These are phyloP conservation scores for Melaleuca alternifolia DNA, from an alignment of 345 rosid genomes.

Conservation along the genomic window DNA sequence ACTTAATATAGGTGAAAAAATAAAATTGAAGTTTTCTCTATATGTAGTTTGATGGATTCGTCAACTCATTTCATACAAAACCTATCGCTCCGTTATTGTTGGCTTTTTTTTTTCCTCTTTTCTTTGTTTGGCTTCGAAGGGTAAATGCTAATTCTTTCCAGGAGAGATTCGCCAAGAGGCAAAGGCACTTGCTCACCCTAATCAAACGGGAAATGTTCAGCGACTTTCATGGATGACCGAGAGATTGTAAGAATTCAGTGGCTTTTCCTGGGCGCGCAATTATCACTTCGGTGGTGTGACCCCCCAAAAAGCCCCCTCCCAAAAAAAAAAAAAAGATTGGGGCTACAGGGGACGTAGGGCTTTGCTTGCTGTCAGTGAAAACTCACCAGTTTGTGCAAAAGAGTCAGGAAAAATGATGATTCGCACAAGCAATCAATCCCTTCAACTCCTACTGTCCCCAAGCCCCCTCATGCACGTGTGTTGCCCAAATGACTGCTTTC, in stretches of 20 bases:
- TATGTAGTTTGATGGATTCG: background rate
- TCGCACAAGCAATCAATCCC: background rate
- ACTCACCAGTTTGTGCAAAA: background rate
- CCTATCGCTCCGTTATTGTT: background rate
- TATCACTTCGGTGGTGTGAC: background rate
- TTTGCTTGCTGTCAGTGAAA: background rate
- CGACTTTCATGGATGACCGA: background rate
- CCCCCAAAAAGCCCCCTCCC: background rate
- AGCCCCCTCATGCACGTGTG: conserved; percentile 1
- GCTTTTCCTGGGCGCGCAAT: background rate
- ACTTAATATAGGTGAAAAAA: background rate
- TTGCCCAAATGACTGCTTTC: background rate
- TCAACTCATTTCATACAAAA: background rate
- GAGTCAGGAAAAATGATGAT: background rate
- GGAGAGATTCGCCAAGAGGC: background rate
- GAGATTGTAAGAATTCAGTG: background rate
- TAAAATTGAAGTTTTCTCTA: background rate
- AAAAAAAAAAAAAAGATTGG: background rate
- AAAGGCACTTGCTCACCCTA: background rate
- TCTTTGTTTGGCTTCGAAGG: background rate
- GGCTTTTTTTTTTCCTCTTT: background rate
- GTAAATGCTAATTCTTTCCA: background rate
- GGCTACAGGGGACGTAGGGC: background rate
- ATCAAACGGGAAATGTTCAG: background rate
- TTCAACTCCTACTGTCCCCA: background rate